Percentiles rank a stretch among this genome's conserved stretches.
Evolutionary conservation across 1,139 yeast genomes (phyloP).

Genomic region (Suhomyces guaymorum): DNA sequence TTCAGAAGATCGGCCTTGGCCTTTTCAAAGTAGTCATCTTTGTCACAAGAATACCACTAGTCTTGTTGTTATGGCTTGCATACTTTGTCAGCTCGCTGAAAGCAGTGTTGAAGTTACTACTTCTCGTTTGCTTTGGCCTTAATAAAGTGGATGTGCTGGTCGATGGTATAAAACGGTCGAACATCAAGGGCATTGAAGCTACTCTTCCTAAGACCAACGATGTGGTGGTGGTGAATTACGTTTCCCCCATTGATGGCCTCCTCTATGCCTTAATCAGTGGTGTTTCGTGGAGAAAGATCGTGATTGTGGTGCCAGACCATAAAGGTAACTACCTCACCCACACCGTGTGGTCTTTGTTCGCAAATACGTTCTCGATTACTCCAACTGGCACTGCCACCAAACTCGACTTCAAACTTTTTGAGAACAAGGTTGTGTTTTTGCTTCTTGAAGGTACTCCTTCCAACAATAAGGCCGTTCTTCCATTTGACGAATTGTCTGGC

Average conservation of each 20-base stretch:
- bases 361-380: constrained; percentile 27
- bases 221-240: constrained; percentile 52
- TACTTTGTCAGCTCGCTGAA: constrained; percentile 11
- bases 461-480: constrained; percentile 60
- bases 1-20: constrained; percentile 9
- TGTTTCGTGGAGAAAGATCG: constrained; percentile 30
- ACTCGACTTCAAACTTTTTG: constrained; percentile 24
- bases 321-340: constrained; percentile 38
- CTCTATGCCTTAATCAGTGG: constrained; percentile 32
- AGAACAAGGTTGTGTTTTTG: constrained; percentile 43
- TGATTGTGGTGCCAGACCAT: constrained; percentile 47
- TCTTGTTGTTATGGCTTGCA: constrained; percentile 12
- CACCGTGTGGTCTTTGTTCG: constrained; percentile 37
- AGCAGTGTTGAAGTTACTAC: constrained; percentile 11
- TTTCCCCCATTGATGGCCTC: constrained; percentile 57
- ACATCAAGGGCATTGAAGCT: constrained; percentile 27
- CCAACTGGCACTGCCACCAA: constrained; percentile 12
- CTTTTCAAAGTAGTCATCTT: constrained; percentile 22
- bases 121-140: constrained; percentile 27
- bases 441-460: constrained; percentile 72
- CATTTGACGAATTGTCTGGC: constrained; percentile 31
- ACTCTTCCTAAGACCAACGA: constrained; percentile 46
- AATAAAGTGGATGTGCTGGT: constrained; percentile 41
- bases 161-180: constrained; percentile 54
- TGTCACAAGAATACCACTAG: constrained; percentile 28